These are phyloP conservation scores for Neoconidiobolus thromboides DNA, from an alignment of 371 early-diverging fungal genomes.

Conservation along the genomic window DNA sequence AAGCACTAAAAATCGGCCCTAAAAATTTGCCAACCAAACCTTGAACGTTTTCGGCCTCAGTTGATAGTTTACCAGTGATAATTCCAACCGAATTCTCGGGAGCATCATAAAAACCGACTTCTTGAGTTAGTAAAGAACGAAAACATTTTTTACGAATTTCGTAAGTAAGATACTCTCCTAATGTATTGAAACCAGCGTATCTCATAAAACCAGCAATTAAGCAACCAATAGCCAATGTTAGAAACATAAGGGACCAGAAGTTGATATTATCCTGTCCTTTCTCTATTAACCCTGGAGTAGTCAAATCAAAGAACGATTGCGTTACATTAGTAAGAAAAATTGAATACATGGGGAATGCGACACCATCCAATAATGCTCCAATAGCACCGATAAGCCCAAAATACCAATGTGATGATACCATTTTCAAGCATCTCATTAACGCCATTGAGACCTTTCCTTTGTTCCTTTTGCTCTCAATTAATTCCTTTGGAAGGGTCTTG, in stretches of 20 bases:
- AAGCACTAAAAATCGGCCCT: slow-evolving; percentile 34
- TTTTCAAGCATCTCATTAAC: not conserved
- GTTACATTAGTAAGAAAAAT: slow-evolving; percentile 13
- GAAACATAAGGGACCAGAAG: slow-evolving; percentile 37
- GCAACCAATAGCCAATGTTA: slow-evolving; percentile 27
- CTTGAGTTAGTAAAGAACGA: slow-evolving; percentile 45
- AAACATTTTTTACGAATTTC: slow-evolving; percentile 34
- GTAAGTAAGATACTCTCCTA: slow-evolving; percentile 31
- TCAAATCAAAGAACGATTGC: slow-evolving; percentile 1
- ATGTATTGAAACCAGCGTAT: slow-evolving; percentile 16
- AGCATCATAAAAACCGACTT: slow-evolving; percentile 72
- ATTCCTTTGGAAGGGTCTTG: not conserved
- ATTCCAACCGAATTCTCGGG: slow-evolving; percentile 66
- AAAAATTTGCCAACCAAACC: slow-evolving; percentile 44
- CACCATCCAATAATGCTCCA: slow-evolving; percentile 16
- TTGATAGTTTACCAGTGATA: slow-evolving; percentile 58
- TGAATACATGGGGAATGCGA: slow-evolving; percentile 19
- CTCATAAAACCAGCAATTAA: slow-evolving; percentile 26
- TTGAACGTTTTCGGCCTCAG: slow-evolving; percentile 53
- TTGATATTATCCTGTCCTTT: slow-evolving; percentile 14
- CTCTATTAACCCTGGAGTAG: not conserved
- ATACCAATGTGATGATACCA: slow-evolving; percentile 23
- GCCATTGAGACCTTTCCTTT: not conserved
- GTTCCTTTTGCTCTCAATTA: not conserved
- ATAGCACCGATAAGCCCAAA: slow-evolving; percentile 10